Conservation (phyloP, 2,329 filamentous ascomycete species). For the Epichloe uncinata region DNA sequence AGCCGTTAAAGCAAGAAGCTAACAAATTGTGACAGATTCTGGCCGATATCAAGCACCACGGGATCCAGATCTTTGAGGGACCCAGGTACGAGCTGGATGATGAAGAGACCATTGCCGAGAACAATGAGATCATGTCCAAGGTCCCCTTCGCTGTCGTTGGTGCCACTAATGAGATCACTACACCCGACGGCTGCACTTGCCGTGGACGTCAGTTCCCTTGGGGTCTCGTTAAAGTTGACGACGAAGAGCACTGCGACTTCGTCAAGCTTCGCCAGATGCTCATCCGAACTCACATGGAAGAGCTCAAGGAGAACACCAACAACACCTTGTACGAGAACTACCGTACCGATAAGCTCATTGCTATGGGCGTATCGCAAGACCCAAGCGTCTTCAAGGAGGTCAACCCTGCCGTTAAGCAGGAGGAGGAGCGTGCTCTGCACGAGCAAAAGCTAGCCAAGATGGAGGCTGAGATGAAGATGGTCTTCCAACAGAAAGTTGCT, state of each 20-base stretch:
- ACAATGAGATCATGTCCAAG: slow-evolving; percentile 99
- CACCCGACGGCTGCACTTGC: slow-evolving; percentile 84
- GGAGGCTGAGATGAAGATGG: slow-evolving; percentile 99
- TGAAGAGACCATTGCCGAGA: slow-evolving; percentile 98
- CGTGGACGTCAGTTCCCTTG: slow-evolving; percentile 94
- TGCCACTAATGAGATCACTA: slow-evolving; percentile 87
- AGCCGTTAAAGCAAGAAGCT: slow-evolving; percentile 1
- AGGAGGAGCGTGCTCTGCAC: slow-evolving; percentile 94
- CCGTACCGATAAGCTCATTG: slow-evolving; percentile 96
- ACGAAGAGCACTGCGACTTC: slow-evolving; percentile 99
- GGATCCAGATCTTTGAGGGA: slow-evolving; percentile 97
- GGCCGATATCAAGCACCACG: slow-evolving; percentile 90
- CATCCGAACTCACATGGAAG: slow-evolving; percentile 99
- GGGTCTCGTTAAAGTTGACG: slow-evolving; percentile 98
- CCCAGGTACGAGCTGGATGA: slow-evolving; percentile 97
- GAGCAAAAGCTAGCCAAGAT: slow-evolving; percentile 99
- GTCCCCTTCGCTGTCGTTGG: slow-evolving; percentile 97
- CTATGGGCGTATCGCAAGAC: slow-evolving; percentile 97
- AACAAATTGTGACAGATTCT: slow-evolving; percentile 54
- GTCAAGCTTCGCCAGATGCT: slow-evolving; percentile 99
- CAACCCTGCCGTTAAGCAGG: slow-evolving; percentile 99
- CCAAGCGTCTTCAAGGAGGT: slow-evolving; percentile 99
- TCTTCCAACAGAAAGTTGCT: slow-evolving; percentile 99
- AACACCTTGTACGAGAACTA: slow-evolving; percentile 99
- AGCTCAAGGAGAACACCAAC: slow-evolving; percentile 99